Evolutionary conservation across 495 filamentous ascomycete species (phyloP), one percentile per base, ranked within the genome.

Genomic region (Hypoxylon fragiforme): DNA sequence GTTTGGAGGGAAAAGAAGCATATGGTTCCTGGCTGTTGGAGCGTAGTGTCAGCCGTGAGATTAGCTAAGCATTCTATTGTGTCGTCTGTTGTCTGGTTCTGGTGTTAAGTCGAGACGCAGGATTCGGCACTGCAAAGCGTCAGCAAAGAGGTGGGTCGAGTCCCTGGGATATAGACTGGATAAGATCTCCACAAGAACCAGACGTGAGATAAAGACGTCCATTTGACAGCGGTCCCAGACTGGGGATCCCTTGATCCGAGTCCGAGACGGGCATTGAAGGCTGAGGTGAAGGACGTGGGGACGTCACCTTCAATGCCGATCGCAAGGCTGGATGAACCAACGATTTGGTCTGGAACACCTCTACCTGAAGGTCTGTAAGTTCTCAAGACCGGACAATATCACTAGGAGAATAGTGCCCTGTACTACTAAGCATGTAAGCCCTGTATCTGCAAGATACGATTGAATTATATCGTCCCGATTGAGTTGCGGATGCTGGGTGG

Each of bases 201-300:
- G n/a, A n/a, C n/a, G n/a, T n/a, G n/a, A n/a, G 50, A 22, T 28
- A 34, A 9, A 51, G 16, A 32, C 20, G 35, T n/a, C 31, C 36
- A 39, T 35, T 20, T 50, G 30, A 54, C 35, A 60, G 16, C 40
- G 31, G 3, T 18, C 34, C 26, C 41, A 52, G 26, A 52, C 58
- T 51, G 44, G 58, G 52, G 52, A 48, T 53, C 58, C 58, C 48
- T 62, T 62, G 48, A 42, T 53, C 58, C 58, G 52, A 36, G 31
- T 56, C 58, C 58, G 58, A 62, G 44, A 57, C 58, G 58, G 58
- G 58, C 58, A 62, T 62, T n/a, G 43, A 52, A 41, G 43, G 26
- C 22, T 48, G 35, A 53, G 41, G 28, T 36, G 34, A 28, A 12
- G 22, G 13, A 37, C 4, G 18, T 19, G 13, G 35, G 34, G 36